A percentile compares a stretch with the other conserved stretches of the same genome.
Conservation (phyloP, 1,284 basidiomycete genomes). For the Mrakiaceae sp. region DNA sequence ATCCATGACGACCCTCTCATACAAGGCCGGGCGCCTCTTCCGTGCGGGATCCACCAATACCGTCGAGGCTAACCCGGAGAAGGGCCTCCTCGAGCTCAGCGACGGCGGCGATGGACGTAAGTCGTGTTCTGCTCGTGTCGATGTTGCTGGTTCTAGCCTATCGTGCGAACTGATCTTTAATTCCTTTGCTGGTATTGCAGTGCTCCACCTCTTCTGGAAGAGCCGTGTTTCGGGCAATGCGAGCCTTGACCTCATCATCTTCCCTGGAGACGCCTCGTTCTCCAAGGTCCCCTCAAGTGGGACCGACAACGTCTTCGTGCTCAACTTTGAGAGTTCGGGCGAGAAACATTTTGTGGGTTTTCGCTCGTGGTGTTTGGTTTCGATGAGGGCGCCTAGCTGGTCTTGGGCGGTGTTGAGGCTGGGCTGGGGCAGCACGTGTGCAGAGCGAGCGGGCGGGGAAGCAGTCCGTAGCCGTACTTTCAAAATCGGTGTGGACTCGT, state of each 20-base stretch:
- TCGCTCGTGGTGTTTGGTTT: not conserved
- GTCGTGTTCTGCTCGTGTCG: not conserved
- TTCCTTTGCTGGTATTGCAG: not conserved
- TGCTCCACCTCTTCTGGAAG: not conserved
- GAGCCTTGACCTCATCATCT: slow-evolving; percentile 57
- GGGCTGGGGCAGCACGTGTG: too few species aligned
- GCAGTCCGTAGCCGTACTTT: too few species aligned
- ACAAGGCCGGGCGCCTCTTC: slow-evolving; percentile 63
- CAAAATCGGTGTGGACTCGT: too few species aligned
- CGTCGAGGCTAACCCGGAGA: slow-evolving; percentile 52
- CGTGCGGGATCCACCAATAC: slow-evolving; percentile 52
- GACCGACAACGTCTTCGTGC: slow-evolving; percentile 56
- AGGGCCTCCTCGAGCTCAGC: slow-evolving; percentile 56
- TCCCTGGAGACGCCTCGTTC: slow-evolving; percentile 66
- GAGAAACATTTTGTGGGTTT: slow-evolving; percentile 64
- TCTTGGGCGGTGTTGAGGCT: too few species aligned
- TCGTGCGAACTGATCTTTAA: not conserved
- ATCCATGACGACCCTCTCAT: not conserved
- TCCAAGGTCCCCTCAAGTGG: slow-evolving; percentile 50
- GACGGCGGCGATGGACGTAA: slow-evolving; percentile 52
- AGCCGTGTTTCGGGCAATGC: not conserved
- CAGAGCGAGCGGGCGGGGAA: too few species aligned
- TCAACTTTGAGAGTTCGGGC: slow-evolving; percentile 67
- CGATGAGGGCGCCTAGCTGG: too few species aligned
- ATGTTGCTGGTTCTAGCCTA: not conserved